Base-by-base conservation (phyloP, 371 early-diverging fungal genomes). In the Rhizopus sp. region DNA sequence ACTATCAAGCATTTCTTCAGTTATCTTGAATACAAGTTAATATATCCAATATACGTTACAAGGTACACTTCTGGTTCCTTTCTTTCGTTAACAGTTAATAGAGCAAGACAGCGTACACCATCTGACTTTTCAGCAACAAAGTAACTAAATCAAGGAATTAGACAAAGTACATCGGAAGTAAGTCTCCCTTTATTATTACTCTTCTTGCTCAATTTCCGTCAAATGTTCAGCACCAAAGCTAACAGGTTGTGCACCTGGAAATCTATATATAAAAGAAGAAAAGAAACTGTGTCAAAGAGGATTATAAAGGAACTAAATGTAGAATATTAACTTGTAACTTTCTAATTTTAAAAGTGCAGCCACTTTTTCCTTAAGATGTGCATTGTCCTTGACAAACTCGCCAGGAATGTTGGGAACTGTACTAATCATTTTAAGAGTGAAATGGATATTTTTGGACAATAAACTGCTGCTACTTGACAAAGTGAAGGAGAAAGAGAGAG, bases 121-220 rank as follows among this genome's bases (percentile, higher is more conserved):
- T 99, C 99, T 7, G 96, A 94, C 70, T 99, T 99, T 72, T 99
- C 99, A 67, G 95, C 92, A 12, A 98, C 98, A 75, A 88, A 93
- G 70, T 93, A 99, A 80, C 87, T 86, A 59, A 38, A 55, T 13
- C 33, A 41, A 33, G 39, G 6, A 37, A 32, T 10, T 30, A 17
- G 50, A 23, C 5, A 17, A 35, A 53, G 17, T 16, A 54, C 15
- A 29, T 39, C 8, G 42, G 29, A 30, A 10, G n/a, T 16, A 7
- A 38, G 38, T 15, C 53, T 70, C 56, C 83, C 92, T 82, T 69
- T 91, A 16, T 17, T 53, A 72, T 62, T 82, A 89, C 86, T 94
- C 84, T 75, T 94, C 89, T 32, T 80, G 62, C 59, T 88, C 68
- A 15, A 98, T 80, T 60, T 88, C 85, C n/a, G 81, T 57, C 4